phyloP scores from a whole-genome alignment of 2,329 filamentous ascomycete genomes.

The Ciborinia camelliae region DNA sequence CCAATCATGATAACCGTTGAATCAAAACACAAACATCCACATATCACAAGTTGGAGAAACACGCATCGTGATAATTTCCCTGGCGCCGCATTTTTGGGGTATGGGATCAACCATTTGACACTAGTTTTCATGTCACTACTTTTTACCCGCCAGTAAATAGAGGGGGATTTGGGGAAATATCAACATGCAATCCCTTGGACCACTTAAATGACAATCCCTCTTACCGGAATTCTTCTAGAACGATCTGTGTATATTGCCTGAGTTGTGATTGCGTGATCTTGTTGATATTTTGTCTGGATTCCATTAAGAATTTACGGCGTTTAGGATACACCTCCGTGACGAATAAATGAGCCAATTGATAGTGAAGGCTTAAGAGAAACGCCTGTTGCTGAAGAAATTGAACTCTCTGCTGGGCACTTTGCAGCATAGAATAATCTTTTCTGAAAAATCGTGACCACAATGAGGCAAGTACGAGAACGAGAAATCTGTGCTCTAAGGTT shows the following conservation, averaged over 20 bases:
- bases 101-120: background rate
- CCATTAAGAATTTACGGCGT: background rate
- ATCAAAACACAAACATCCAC: conserved; percentile 4
- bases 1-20: conserved; percentile 6
- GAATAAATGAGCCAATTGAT: background rate
- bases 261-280: background rate
- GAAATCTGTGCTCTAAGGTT: no score
- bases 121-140: background rate
- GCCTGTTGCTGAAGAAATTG: no score
- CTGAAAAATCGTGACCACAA: no score
- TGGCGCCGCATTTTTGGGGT: background rate
- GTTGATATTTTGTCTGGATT: background rate
- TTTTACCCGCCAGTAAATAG: background rate
- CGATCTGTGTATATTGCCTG: background rate
- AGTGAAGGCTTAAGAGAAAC: no score
- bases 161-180: background rate
- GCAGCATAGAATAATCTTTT: no score
- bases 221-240: background rate
- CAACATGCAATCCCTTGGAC: background rate
- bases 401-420: no score
- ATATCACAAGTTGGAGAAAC: background rate
- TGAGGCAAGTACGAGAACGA: no score
- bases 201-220: background rate
- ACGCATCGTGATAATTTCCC: background rate
- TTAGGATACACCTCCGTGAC: background rate